Percentiles rank a stretch among this genome's conserved stretches.
Conservation (phyloP, 768 basidiomycete species). For the Crassisporium funariophilum region DNA sequence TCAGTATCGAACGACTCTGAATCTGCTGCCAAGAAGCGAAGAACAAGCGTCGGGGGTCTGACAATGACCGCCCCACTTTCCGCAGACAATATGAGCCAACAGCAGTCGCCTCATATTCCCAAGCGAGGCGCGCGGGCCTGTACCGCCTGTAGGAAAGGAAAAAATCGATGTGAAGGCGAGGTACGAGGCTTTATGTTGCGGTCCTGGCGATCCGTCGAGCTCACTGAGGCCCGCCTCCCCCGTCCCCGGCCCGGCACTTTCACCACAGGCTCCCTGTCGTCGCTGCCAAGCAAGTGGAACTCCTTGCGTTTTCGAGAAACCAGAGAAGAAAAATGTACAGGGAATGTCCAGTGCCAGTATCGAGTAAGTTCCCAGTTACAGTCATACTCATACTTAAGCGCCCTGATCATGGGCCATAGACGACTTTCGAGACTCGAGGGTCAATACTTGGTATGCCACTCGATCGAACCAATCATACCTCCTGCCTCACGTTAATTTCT, state of each 20-base stretch:
- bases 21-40: slow-evolving; percentile 56
- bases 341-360: slow-evolving; percentile 63
- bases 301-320: slow-evolving; percentile 86
- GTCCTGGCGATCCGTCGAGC: slow-evolving; percentile 47
- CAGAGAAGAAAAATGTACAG: slow-evolving; percentile 80
- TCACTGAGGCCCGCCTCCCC: slow-evolving; percentile 70
- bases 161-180: slow-evolving; percentile 94
- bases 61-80: slow-evolving; percentile 36
- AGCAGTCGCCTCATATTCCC: slow-evolving; percentile 66
- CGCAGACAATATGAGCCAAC: slow-evolving; percentile 31
- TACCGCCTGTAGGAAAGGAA: slow-evolving; percentile 87
- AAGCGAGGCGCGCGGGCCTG: slow-evolving; percentile 91
- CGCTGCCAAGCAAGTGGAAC: slow-evolving; percentile 84
- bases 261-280: slow-evolving; percentile 80
- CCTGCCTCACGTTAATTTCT: slow-evolving; percentile 1
- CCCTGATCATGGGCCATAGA: slow-evolving; percentile 41
- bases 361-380: slow-evolving; percentile 54
- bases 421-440: slow-evolving; percentile 84
- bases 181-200: slow-evolving; percentile 42
- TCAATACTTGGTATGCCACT: slow-evolving; percentile 67
- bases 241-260: slow-evolving; percentile 68
- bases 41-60: slow-evolving; percentile 42
- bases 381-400: slow-evolving; percentile 15
- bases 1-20: slow-evolving; percentile 61
- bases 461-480: not conserved